Percentiles rank a stretch among this genome's conserved stretches.
These are phyloP conservation scores for Falciphora oryzae DNA, from an alignment of 2,329 filamentous ascomycete species.

Conservation along the genomic window DNA sequence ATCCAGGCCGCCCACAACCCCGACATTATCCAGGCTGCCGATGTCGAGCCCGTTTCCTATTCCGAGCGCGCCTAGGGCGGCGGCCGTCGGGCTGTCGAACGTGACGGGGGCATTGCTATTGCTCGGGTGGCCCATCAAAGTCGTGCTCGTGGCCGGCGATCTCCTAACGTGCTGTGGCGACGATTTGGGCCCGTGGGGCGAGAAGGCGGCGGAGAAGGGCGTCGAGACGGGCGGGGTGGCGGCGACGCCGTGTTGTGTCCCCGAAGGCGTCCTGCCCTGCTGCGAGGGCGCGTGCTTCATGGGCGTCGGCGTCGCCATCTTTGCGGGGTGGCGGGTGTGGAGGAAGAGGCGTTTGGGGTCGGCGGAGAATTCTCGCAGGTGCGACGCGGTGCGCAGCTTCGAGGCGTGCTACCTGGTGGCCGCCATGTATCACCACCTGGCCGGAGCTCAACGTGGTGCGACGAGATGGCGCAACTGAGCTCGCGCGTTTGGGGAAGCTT, in stretches of 20 bases:
- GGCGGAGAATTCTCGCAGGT: background rate
- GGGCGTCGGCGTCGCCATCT: constrained; percentile 46
- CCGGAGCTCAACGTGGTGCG: background rate
- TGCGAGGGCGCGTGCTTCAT: constrained; percentile 45
- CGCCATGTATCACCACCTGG: background rate
- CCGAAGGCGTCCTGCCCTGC: constrained; percentile 45
- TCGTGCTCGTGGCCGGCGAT: constrained; percentile 50
- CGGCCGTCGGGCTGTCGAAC: constrained; percentile 60
- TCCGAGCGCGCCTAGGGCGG: constrained; percentile 51
- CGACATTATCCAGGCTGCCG: constrained; percentile 41
- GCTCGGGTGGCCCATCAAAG: constrained; percentile 40
- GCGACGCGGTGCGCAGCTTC: background rate
- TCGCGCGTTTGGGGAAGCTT: background rate
- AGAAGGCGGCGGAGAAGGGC: constrained; percentile 59
- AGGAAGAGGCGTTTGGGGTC: too few relatives aligned
- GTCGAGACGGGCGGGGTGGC: constrained; percentile 63
- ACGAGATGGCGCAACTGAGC: background rate
- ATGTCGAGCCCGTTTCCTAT: constrained; percentile 47
- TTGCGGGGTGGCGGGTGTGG: background rate
- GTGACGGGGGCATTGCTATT: constrained; percentile 39
- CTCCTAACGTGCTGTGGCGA: constrained; percentile 62
- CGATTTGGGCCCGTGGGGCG: constrained; percentile 50
- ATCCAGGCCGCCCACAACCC: constrained; percentile 38
- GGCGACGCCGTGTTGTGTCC: constrained; percentile 38
- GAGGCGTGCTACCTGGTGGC: background rate